Conservation (phyloP, 2,329 filamentous ascomycete genomes). For the Rhynchosporium secalis region DNA sequence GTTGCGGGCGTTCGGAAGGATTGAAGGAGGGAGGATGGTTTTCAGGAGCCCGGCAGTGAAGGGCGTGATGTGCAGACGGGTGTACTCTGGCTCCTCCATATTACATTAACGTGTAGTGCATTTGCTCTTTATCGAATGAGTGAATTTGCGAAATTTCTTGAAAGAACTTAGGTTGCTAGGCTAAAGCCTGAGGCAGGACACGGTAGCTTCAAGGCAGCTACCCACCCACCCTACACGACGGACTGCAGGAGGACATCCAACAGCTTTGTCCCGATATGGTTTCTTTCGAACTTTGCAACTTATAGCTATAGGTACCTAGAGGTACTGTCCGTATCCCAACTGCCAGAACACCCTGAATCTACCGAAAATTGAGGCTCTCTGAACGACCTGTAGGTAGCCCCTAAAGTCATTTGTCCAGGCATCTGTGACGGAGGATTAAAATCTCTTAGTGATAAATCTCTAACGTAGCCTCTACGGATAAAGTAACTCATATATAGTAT, state of each 20-base stretch:
- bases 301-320: no score
- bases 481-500: no score
- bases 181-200: constrained; percentile 14
- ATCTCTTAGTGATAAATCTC: no score
- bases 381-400: no score
- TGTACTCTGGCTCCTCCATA: constrained; percentile 37
- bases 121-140: constrained; percentile 3
- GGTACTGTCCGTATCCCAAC: no score
- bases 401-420: no score
- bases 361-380: no score
- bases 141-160: not conserved
- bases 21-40: constrained; percentile 67
- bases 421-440: no score
- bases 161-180: constrained; percentile 16
- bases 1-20: constrained; percentile 68
- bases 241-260: not conserved
- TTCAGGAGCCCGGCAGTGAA: constrained; percentile 74
- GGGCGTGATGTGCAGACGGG: constrained; percentile 83
- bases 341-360: no score
- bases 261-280: no score
- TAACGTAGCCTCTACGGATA: no score
- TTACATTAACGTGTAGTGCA: constrained; percentile 15
- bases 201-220: not conserved
- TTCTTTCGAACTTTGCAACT: no score
- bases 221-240: not conserved